These are phyloP conservation scores for Nicotiana paniculata DNA, from an alignment of 257 asterid species.

Conservation along the genomic window DNA sequence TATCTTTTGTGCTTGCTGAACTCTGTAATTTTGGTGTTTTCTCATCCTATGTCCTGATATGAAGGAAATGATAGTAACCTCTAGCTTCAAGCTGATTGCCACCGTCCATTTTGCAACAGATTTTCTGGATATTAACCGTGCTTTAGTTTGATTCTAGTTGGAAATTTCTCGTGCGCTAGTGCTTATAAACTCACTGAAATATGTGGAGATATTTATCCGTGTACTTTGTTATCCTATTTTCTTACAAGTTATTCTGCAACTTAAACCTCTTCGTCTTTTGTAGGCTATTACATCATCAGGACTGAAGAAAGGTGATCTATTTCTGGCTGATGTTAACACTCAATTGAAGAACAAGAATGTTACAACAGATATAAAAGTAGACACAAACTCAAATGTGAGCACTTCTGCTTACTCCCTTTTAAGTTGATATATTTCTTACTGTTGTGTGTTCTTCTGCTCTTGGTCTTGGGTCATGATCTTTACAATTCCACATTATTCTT, in stretches of 20 bases:
- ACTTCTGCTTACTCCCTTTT: background rate
- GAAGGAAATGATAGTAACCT: background rate
- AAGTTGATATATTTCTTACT: background rate
- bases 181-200: background rate
- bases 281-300: slow-evolving; percentile 6
- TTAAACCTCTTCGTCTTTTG: background rate
- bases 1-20: background rate
- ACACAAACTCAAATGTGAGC: slow-evolving; percentile 6
- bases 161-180: background rate
- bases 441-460: background rate
- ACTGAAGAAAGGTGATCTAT: slow-evolving; percentile 10
- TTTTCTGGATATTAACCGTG: background rate
- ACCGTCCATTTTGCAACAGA: background rate
- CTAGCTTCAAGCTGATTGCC: background rate
- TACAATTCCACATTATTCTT: background rate
- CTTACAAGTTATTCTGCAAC: background rate
- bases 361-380: slow-evolving; percentile 2
- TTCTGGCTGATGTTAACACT: slow-evolving; percentile 8
- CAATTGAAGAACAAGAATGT: slow-evolving; percentile 5
- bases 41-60: background rate
- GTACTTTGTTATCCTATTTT: background rate
- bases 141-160: background rate
- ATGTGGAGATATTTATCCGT: background rate
- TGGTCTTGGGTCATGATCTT: background rate
- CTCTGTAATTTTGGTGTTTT: background rate